A percentile compares a stretch with the other conserved stretches of the same genome.
Evolutionary conservation across 306 rosid species (phyloP).

Genomic region (Begonia peltatifolia): DNA sequence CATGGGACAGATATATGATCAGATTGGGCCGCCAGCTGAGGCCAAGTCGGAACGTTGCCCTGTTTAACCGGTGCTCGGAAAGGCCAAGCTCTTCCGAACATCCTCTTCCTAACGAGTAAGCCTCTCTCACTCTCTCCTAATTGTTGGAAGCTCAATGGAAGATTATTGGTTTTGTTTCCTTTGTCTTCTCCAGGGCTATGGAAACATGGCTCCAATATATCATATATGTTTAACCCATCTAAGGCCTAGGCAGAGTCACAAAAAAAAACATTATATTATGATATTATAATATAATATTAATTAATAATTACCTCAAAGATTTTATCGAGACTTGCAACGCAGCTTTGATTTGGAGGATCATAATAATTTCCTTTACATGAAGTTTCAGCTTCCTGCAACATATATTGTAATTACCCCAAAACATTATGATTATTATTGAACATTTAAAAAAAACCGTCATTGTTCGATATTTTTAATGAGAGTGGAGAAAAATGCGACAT

Average conservation of each 20-base stretch:
- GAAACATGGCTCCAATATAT: constrained; percentile 59
- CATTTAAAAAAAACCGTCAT: too few species aligned
- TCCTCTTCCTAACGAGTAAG: constrained; percentile 45
- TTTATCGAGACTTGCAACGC: constrained; percentile 11
- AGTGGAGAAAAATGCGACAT: too few species aligned
- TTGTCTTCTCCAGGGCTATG: constrained; percentile 13
- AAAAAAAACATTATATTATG: too few species aligned
- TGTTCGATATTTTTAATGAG: too few species aligned
- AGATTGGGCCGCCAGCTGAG: constrained; percentile 13
- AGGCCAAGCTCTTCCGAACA: constrained; percentile 83
- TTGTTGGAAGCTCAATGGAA: constrained; percentile 48
- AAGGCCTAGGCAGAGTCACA: constrained; percentile 23
- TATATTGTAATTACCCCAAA: neutral
- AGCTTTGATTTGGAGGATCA: constrained; percentile 3
- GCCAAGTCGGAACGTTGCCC: constrained; percentile 59
- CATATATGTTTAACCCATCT: constrained; percentile 36
- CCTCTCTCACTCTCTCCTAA: constrained; percentile 44
- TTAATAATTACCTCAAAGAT: constrained; percentile 19
- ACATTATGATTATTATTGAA: too few species aligned
- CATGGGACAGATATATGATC: constrained; percentile 13
- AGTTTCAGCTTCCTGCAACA: constrained; percentile 20
- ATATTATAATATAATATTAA: neutral
- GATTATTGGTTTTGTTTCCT: constrained; percentile 2
- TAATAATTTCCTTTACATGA: constrained; percentile 38
- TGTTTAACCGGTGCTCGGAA: constrained; percentile 33